Evolutionary conservation across 768 basidiomycete species (phyloP).

Genomic region (Collybia nuda): DNA sequence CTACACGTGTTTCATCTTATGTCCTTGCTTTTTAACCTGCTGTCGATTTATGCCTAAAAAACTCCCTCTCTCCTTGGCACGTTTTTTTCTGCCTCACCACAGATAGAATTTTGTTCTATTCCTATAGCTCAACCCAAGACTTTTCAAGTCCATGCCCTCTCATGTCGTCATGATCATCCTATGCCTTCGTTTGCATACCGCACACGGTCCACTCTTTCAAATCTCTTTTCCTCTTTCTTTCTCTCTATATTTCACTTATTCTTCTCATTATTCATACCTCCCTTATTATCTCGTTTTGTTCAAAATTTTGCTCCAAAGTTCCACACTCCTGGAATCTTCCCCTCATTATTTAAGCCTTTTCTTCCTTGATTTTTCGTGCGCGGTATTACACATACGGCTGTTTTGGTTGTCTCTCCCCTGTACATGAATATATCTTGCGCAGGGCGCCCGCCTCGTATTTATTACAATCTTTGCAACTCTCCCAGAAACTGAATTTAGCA

Average conservation of each 20-base stretch:
- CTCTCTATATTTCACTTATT: slow-evolving; percentile 13
- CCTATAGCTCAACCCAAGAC: slow-evolving; percentile 16
- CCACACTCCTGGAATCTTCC: slow-evolving; percentile 12
- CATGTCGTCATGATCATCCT: slow-evolving; percentile 16
- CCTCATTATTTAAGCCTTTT: slow-evolving; percentile 13
- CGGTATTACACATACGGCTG: slow-evolving; percentile 6
- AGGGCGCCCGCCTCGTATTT: slow-evolving; percentile 28
- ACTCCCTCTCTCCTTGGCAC: slow-evolving; percentile 1
- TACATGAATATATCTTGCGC: slow-evolving; percentile 35
- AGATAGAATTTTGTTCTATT: slow-evolving; percentile 7
- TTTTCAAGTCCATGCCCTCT: slow-evolving; percentile 18
- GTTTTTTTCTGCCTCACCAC: slow-evolving; percentile 15
- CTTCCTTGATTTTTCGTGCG: slow-evolving; percentile 8
- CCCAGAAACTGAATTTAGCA: too few species aligned
- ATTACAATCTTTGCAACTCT: neutral
- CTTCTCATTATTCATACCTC: slow-evolving; percentile 22
- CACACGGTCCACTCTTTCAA: slow-evolving; percentile 7
- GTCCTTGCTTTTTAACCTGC: slow-evolving; percentile 28
- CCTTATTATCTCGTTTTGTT: slow-evolving; percentile 3
- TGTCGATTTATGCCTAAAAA: slow-evolving; percentile 30
- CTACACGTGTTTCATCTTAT: slow-evolving; percentile 7
- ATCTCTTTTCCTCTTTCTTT: slow-evolving; percentile 16
- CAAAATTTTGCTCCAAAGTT: slow-evolving; percentile 5
- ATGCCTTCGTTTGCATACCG: slow-evolving; percentile 15
- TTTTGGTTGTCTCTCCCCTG: slow-evolving; percentile 19